A percentile compares a stretch with the other conserved stretches of the same genome.
Evolutionary conservation across 1,284 basidiomycete genomes (phyloP).

Genomic region (Microbotryum silenes-acaulis): DNA sequence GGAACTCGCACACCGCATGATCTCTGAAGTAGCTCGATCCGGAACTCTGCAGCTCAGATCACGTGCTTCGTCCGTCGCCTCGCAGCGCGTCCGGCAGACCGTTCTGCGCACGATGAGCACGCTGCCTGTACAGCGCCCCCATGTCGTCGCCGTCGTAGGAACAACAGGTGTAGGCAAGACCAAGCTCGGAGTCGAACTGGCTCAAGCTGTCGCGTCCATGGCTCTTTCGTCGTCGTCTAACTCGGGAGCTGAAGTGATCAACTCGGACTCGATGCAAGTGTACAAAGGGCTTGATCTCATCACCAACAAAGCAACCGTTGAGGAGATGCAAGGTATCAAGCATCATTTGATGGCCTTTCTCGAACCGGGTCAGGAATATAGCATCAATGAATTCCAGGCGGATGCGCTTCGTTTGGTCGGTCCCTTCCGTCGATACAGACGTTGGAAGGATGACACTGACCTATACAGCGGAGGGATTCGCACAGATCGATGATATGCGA

Average conservation of each 20-base stretch:
- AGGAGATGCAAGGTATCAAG: conserved; percentile 70
- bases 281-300: conserved; percentile 90
- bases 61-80: no score
- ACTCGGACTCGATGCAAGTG: conserved; percentile 97
- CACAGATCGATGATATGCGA: conserved; percentile 64
- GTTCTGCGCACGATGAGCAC: no score
- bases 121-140: conserved; percentile 36
- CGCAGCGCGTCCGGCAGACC: no score
- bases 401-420: conserved; percentile 46
- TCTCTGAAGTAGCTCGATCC: no score
- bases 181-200: conserved; percentile 80
- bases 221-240: conserved; percentile 36
- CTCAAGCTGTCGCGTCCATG: conserved; percentile 45
- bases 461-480: conserved; percentile 41
- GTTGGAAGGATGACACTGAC: background rate
- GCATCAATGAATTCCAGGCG: conserved; percentile 43
- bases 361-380: conserved; percentile 73
- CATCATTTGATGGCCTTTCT: conserved; percentile 88
- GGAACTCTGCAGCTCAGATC: no score
- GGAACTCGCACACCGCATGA: no score
- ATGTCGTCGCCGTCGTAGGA: conserved; percentile 73
- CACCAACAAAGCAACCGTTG: conserved; percentile 81
- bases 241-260: conserved; percentile 56
- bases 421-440: conserved; percentile 32
- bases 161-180: conserved; percentile 98